Percentiles rank a stretch among this genome's conserved stretches.
These are phyloP conservation scores for Phytophthora podocarpi DNA, from an alignment of 352 stramenopile species.

Conservation along the genomic window DNA sequence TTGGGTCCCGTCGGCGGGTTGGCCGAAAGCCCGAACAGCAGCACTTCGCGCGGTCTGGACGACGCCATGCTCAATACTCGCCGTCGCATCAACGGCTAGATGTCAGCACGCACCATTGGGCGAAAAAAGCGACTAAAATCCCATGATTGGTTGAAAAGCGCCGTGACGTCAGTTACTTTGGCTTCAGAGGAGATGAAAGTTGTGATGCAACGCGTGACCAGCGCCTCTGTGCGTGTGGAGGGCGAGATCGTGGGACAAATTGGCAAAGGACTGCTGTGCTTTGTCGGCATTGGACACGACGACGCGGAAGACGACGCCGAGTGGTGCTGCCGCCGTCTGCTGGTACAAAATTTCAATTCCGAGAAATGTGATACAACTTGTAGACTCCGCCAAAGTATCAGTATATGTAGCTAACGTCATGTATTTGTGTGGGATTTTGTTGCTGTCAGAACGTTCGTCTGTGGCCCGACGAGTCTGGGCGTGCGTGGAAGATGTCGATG, in stretches of 20 bases:
- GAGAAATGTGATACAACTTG: conserved; percentile 2
- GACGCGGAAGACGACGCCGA: conserved; percentile 86
- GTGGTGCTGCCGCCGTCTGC: conserved; percentile 76
- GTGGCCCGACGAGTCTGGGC: conserved; percentile 69
- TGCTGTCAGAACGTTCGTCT: conserved; percentile 69
- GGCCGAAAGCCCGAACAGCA: conserved; percentile 86
- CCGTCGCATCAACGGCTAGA: too few species aligned
- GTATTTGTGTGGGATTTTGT: neutral
- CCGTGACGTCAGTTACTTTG: neutral
- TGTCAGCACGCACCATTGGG: too few species aligned
- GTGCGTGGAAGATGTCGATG: conserved; percentile 71
- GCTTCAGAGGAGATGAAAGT: conserved; percentile 57
- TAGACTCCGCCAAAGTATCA: neutral
- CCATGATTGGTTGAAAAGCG: conserved; percentile 26
- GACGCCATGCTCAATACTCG: conserved; percentile 3
- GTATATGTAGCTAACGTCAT: neutral
- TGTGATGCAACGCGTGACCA: conserved; percentile 83
- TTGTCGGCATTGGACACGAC: conserved; percentile 77
- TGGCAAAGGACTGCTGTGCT: conserved; percentile 75
- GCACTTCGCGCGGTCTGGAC: conserved; percentile 43
- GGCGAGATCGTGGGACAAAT: conserved; percentile 78
- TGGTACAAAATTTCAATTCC: conserved; percentile 43
- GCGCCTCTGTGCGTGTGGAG: conserved; percentile 78
- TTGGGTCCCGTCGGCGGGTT: conserved; percentile 76
- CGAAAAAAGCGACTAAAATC: neutral